Evolutionary conservation across 2,329 filamentous ascomycete genomes (phyloP).

Genomic region (Fusarium sp.): DNA sequence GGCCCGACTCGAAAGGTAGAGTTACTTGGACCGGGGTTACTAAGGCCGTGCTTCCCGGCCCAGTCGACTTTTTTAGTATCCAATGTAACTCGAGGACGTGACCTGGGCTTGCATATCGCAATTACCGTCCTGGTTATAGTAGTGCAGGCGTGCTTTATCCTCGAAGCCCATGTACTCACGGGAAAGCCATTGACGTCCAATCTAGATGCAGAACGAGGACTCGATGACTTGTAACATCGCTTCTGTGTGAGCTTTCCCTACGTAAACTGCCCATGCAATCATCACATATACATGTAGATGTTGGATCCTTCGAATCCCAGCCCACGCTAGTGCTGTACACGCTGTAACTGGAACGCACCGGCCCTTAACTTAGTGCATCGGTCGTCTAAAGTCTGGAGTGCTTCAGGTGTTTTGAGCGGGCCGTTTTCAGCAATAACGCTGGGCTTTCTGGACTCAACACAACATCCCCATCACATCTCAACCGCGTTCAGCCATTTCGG

Average conservation of each 20-base stretch:
- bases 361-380: constrained; percentile 18
- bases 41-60: constrained; percentile 22
- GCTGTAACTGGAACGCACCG: constrained; percentile 32
- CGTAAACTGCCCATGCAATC: background rate
- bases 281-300: background rate
- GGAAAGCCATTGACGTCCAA: constrained; percentile 23
- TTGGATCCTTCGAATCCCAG: background rate
- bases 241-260: background rate
- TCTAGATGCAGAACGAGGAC: constrained; percentile 17
- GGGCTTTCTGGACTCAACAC: constrained; percentile 24
- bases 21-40: constrained; percentile 13
- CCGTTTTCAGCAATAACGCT: constrained; percentile 34
- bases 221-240: background rate
- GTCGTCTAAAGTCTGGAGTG: constrained; percentile 14
- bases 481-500: constrained; percentile 25
- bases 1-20: constrained; percentile 8
- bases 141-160: constrained; percentile 13
- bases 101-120: constrained; percentile 49
- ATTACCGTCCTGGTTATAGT: constrained; percentile 41
- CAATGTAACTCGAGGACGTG: constrained; percentile 40
- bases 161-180: constrained; percentile 7
- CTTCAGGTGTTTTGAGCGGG: constrained; percentile 24
- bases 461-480: constrained; percentile 5
- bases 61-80: constrained; percentile 20
- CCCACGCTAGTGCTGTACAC: constrained; percentile 31